Percentiles rank a stretch among this genome's conserved stretches.
Conservation (phyloP, 768 basidiomycete species). For the Tylopilus cervinicoccineus region DNA sequence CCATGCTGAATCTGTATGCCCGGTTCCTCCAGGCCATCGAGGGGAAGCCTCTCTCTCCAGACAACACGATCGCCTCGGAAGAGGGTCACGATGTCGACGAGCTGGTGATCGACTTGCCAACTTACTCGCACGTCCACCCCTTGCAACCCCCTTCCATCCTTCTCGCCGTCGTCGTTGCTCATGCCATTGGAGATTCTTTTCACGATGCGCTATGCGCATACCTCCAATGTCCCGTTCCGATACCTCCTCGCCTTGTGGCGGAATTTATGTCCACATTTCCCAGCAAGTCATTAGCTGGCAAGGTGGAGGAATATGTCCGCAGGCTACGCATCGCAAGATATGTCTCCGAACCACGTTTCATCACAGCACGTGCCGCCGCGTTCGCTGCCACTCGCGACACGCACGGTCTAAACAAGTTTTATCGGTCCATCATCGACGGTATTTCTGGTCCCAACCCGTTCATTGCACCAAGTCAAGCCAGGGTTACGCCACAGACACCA, state of each 20-base stretch:
- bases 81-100: conserved; percentile 23
- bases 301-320: conserved; percentile 42
- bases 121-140: conserved; percentile 11
- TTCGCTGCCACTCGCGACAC: conserved; percentile 36
- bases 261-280: conserved; percentile 39
- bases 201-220: conserved; percentile 46
- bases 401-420: conserved; percentile 42
- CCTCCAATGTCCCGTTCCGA: conserved; percentile 35
- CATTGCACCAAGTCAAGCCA: conserved; percentile 43
- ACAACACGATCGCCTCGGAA: conserved; percentile 5
- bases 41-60: conserved; percentile 17
- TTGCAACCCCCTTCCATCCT: conserved; percentile 36
- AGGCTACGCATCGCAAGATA: conserved; percentile 50
- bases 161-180: conserved; percentile 54
- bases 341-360: conserved; percentile 44
- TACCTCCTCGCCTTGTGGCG: conserved; percentile 33
- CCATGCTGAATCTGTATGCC: conserved; percentile 44
- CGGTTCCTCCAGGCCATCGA: conserved; percentile 30
- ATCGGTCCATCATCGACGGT: conserved; percentile 47
- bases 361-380: conserved; percentile 48
- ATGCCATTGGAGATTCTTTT: conserved; percentile 58
- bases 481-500: conserved; percentile 35
- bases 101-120: conserved; percentile 21
- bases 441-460: conserved; percentile 50
- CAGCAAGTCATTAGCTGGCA: conserved; percentile 35